These are phyloP conservation scores for Lactarius deliciosus DNA, from an alignment of 768 basidiomycete genomes.

Conservation along the genomic window DNA sequence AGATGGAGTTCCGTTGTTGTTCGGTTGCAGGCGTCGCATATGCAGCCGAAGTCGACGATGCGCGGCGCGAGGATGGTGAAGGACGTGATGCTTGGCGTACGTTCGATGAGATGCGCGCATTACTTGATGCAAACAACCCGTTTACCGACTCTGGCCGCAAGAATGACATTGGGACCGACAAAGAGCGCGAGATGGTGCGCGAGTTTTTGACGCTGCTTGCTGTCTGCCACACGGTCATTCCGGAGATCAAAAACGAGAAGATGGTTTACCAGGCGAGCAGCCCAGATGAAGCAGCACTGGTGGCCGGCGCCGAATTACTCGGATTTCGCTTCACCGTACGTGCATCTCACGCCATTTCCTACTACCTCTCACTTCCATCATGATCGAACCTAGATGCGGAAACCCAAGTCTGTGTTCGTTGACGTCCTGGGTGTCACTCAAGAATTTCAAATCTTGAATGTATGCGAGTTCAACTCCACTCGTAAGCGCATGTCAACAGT, in stretches of 20 bases:
- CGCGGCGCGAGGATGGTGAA: constrained; percentile 60
- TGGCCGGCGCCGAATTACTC: constrained; percentile 87
- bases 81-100: constrained; percentile 68
- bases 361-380: constrained; percentile 28
- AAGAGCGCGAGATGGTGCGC: constrained; percentile 40
- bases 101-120: constrained; percentile 66
- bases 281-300: constrained; percentile 96
- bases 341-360: constrained; percentile 26
- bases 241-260: constrained; percentile 87
- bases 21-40: constrained; percentile 88
- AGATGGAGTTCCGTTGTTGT: constrained; percentile 96
- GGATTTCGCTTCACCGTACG: constrained; percentile 93
- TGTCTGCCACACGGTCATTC: constrained; percentile 98
- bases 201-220: constrained; percentile 55
- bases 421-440: constrained; percentile 66
- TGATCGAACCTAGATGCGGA: constrained; percentile 67
- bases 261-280: constrained; percentile 93
- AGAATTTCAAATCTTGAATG: constrained; percentile 91
- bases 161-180: constrained; percentile 32
- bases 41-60: constrained; percentile 88
- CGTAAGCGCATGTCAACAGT: constrained; percentile 98
- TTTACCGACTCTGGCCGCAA: constrained; percentile 49
- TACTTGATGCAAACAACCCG: constrained; percentile 54
- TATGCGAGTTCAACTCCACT: constrained; percentile 98
- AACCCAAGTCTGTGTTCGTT: constrained; percentile 94